Base-by-base conservation (phyloP, 2,329 filamentous ascomycete genomes). In the Lachnellula arida region DNA sequence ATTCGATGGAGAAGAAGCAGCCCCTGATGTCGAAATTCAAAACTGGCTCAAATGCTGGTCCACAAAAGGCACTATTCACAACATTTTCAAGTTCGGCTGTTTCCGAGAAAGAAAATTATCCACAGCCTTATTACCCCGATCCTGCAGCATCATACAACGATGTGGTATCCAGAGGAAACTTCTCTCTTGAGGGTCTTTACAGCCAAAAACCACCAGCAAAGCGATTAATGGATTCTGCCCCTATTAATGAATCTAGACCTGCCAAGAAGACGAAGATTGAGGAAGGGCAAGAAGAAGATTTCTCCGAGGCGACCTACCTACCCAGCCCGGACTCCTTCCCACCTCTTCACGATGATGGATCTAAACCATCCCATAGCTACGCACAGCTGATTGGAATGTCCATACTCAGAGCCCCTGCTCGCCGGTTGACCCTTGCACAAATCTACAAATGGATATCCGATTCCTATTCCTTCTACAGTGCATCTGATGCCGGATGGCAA, bases 401-500 rank as follows among this genome's bases (percentile, higher is more conserved):
- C 51, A 97, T 99, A 65, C 78, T 97, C 22, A 86, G 92, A 60
- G 90, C 94, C 4, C 87, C 89, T 12, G 85, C 87, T 59, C 86
- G 91, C 58, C 87, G 89, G 51, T 79, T 97, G 60, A 97, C 94
- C 1, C 80, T 99, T 17, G 86, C 91, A 25, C 91, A 97, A 72
- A 99, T 99, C 65, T 99, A 97, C 80, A 96, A 96, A 70, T 99
- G 94, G 93, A 97, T 99, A 66, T 95, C 91, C n/a, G 90, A 95
- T 70, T 92, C 87, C 17, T 97, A 89, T 71, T 86, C 83, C 5
- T 97, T 93, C 74, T 99, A 97, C 76, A 86, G 83, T 64, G 82
- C 85, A 44, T 82, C 86, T 54, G 91, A 97, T 66, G 85, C 89
- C 11, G 93, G 94, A 60, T 99, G 94, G 94, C 93, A 97, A 74